These are phyloP conservation scores for Gossypium raimondii DNA, from an alignment of 345 rosid genomes.

Conservation along the genomic window DNA sequence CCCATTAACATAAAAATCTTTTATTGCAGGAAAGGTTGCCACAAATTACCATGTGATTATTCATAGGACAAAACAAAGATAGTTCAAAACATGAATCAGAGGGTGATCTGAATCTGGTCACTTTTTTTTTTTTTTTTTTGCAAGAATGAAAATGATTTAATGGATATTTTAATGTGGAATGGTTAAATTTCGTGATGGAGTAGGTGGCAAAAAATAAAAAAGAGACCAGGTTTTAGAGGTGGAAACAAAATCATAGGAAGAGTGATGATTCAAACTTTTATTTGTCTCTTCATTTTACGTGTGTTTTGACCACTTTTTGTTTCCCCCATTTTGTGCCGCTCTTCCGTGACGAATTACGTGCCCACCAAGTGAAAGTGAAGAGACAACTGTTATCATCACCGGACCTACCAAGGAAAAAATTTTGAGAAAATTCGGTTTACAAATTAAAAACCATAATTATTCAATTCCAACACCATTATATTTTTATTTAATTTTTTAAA, in stretches of 20 bases:
- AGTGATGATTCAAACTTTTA: not conserved
- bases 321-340: too few relatives aligned
- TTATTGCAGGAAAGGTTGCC: not conserved
- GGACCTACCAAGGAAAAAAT: too few relatives aligned
- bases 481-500: too few relatives aligned
- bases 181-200: constrained; percentile 20
- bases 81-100: not conserved
- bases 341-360: not conserved
- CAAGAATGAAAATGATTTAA: not conserved
- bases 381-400: not conserved
- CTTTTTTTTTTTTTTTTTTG: not conserved
- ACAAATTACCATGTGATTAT: not conserved
- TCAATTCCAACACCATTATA: too few relatives aligned
- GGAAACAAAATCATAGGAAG: constrained; percentile 16
- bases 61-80: not conserved
- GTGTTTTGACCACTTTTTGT: not conserved
- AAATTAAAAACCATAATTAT: too few relatives aligned
- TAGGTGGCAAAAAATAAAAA: constrained; percentile 14
- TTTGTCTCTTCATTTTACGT: not conserved
- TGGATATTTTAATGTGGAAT: constrained; percentile 1
- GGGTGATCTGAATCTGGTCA: not conserved
- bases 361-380: not conserved
- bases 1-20: constrained; percentile 24
- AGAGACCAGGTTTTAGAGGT: not conserved
- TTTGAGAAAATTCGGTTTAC: too few relatives aligned